phyloP scores from a whole-genome alignment of 2,329 filamentous ascomycete species.

The Microsporum ferrugineum region DNA sequence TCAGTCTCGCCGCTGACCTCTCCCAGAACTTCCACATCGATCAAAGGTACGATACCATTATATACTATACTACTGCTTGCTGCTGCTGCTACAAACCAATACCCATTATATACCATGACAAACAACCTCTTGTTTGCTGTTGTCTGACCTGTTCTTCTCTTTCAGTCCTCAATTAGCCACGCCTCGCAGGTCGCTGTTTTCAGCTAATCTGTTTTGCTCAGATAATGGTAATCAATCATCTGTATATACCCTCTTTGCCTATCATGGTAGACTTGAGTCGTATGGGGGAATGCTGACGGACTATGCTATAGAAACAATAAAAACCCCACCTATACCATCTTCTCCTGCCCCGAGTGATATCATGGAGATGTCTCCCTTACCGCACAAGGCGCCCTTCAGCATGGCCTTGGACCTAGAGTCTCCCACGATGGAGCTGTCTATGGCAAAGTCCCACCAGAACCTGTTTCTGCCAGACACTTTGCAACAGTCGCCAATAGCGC shows the following conservation, averaged over 20 bases:
- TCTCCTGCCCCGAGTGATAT: constrained; percentile 66
- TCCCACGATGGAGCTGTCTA: constrained; percentile 52
- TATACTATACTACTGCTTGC: too few relatives aligned
- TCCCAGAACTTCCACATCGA: constrained; percentile 97
- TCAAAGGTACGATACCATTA: constrained; percentile 54
- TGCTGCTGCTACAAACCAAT: not conserved
- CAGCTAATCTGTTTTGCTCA: constrained; percentile 53
- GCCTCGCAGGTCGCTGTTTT: constrained; percentile 74
- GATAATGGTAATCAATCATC: constrained; percentile 28
- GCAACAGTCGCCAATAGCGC: constrained; percentile 28
- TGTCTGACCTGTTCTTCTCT: constrained; percentile 16
- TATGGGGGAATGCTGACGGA: constrained; percentile 19
- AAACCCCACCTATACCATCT: constrained; percentile 70
- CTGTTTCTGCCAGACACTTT: constrained; percentile 29
- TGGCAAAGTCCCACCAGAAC: constrained; percentile 30
- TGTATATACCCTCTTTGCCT: not conserved
- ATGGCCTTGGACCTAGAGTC: constrained; percentile 52
- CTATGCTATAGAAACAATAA: constrained; percentile 53
- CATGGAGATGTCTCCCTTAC: constrained; percentile 90
- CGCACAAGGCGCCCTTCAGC: constrained; percentile 66
- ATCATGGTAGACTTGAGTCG: not conserved
- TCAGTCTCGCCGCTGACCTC: constrained; percentile 82
- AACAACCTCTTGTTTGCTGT: constrained; percentile 13
- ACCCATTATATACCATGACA: not conserved
- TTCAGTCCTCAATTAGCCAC: constrained; percentile 69